These are phyloP conservation scores for Cercophora scortea DNA, from an alignment of 495 filamentous ascomycete species.

Conservation along the genomic window DNA sequence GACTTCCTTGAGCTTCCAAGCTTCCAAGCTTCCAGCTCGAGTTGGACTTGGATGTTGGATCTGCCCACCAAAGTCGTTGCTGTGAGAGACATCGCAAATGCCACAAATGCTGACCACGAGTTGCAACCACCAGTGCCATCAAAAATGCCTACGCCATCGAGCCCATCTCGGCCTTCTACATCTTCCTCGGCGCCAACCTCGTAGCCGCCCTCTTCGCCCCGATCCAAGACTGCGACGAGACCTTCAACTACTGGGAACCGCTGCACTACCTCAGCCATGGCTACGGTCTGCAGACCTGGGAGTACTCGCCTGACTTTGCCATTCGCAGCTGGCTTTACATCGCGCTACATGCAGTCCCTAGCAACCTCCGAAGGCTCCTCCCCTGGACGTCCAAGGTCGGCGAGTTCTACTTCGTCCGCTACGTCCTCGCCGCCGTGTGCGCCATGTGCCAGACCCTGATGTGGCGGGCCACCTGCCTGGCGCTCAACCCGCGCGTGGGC, in stretches of 20 bases:
- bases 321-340: slow-evolving; percentile 96
- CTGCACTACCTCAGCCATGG: slow-evolving; percentile 90
- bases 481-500: slow-evolving; percentile 71
- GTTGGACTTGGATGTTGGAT: too few species aligned
- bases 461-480: slow-evolving; percentile 64
- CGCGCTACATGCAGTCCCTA: slow-evolving; percentile 68
- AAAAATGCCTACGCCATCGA: slow-evolving; percentile 57
- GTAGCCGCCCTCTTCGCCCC: slow-evolving; percentile 78
- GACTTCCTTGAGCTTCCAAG: too few species aligned
- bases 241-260: slow-evolving; percentile 99
- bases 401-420: slow-evolving; percentile 83
- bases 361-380: slow-evolving; percentile 55
- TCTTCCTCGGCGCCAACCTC: slow-evolving; percentile 64
- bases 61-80: too few species aligned
- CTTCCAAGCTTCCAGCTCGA: too few species aligned
- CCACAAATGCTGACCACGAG: too few species aligned
- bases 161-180: slow-evolving; percentile 66
- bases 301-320: slow-evolving; percentile 92
- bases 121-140: slow-evolving; percentile 26
- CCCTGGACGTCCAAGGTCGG: slow-evolving; percentile 50
- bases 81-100: too few species aligned
- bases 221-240: slow-evolving; percentile 98
- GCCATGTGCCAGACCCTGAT: slow-evolving; percentile 74
- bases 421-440: slow-evolving; percentile 64
- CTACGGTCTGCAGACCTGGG: slow-evolving; percentile 96